Evolutionary conservation across 192 early-diverging fungal species (phyloP).

Genomic region (Backusella tuberculispora): DNA sequence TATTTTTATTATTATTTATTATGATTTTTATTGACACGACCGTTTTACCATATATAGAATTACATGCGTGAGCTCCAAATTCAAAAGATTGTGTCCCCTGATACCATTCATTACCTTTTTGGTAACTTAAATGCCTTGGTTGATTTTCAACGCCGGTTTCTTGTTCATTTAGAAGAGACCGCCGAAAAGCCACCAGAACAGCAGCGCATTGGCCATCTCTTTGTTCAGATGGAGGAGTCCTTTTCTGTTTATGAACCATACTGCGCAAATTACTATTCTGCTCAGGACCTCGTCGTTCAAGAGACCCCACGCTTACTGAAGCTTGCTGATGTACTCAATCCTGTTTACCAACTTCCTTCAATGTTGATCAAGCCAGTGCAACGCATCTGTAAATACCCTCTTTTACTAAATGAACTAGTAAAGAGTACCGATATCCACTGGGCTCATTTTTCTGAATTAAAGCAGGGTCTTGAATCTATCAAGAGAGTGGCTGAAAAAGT

Average conservation of each 20-base stretch:
- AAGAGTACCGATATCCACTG: conserved; percentile 58
- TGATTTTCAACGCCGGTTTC: conserved; percentile 93
- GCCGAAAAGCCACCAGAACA: conserved; percentile 69
- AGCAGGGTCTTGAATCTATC: conserved; percentile 74
- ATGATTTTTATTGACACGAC: background rate
- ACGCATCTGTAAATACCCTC: conserved; percentile 95
- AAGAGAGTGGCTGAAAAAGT: conserved; percentile 88
- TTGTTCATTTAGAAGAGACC: conserved; percentile 86
- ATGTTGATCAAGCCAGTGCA: conserved; percentile 97
- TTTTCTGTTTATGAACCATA: conserved; percentile 90
- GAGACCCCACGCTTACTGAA: conserved; percentile 68
- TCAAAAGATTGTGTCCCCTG: conserved; percentile 78
- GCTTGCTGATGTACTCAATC: conserved; percentile 72
- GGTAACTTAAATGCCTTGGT: conserved; percentile 90
- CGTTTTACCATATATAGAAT: conserved; percentile 45
- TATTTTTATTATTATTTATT: background rate
- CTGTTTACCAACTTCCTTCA: conserved; percentile 82
- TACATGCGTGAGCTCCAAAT: conserved; percentile 73
- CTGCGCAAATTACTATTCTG: conserved; percentile 87
- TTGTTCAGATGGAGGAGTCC: conserved; percentile 76
- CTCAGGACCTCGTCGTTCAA: conserved; percentile 68
- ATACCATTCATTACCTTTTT: conserved; percentile 83
- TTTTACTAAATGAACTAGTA: conserved; percentile 76
- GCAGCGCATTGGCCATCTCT: conserved; percentile 88
- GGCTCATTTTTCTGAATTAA: conserved; percentile 62